Base-by-base conservation (phyloP, 163 green algal genomes). In the Scenedesmus sp. region DNA sequence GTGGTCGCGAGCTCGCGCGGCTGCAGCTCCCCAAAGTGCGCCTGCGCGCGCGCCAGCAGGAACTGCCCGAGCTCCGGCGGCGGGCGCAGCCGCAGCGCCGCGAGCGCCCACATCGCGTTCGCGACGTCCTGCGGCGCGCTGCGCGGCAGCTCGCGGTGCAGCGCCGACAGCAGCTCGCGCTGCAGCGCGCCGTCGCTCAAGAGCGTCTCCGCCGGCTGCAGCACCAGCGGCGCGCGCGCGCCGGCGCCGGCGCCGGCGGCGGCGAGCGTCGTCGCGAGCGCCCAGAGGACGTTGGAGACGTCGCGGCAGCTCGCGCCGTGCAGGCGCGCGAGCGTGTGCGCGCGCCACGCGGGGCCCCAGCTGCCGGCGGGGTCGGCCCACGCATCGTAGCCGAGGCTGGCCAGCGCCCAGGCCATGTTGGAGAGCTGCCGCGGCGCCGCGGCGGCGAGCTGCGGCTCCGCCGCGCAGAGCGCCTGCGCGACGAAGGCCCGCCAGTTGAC, bases 161-260 rank as follows among this genome's bases (percentile, higher is more conserved):
- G 69, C 9, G 69, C 34, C 11, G 69, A 77, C 53, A 77, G 34
- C 69, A 77, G 26, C 53, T 77, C 69, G 34, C 65, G 69, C n/a
- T n/a, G 10, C 9, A 73, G 39, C 4, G n/a, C 28, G 22, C 24
- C n/a, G 47, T 57, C 7, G 39, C 5, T 47, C 34, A 56, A 34
- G 36, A 66, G 69, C 31, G 20, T 33, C 31, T 58, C 28, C 69
- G 51, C 29, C 50, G 63, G 67, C 48, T 53, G 48, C 67, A 66
- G 22, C 44, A 73, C 42, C 44, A 60, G 44, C 24, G 24, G 66
- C 48, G 50, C 31, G 9, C 39, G 63, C 24, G n/a, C 42, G 57
- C 57, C 22, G 22, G 15, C 24, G 50, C 50, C 24, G 50, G 15
- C 24, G 50, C 50, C 20, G 24, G n/a, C 31, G 56, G n/a, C 47